Evolutionary conservation across 495 filamentous ascomycete genomes (phyloP).

Genomic region (Pseudoneurospora amorphoporcata): DNA sequence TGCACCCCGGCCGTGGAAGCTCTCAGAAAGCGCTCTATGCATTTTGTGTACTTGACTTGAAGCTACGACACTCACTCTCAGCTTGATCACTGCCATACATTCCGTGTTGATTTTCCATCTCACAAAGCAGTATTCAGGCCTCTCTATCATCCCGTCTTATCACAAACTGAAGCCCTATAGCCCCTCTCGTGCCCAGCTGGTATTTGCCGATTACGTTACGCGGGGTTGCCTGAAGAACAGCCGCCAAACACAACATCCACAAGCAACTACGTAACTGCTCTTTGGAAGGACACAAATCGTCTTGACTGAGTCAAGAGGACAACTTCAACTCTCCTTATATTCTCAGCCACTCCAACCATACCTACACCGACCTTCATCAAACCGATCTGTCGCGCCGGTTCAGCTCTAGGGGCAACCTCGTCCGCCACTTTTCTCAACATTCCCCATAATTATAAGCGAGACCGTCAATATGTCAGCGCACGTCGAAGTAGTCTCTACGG

Average conservation of each 20-base stretch:
- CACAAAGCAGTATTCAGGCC: not conserved
- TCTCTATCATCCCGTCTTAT: not conserved
- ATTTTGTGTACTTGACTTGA: not conserved
- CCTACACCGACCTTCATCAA: not conserved
- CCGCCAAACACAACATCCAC: not conserved
- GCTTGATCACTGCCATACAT: not conserved
- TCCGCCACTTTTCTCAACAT: not conserved
- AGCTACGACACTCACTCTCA: not conserved
- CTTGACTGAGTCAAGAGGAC: not conserved
- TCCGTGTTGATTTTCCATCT: not conserved
- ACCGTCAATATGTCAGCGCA: conserved; percentile 63
- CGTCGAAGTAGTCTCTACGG: conserved; percentile 75
- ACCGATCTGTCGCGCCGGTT: not conserved
- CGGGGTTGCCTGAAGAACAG: not conserved
- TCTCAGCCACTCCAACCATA: not conserved
- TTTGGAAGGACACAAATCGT: not conserved
- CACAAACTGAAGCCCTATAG: not conserved
- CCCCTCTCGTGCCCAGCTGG: not conserved
- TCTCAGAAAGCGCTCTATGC: conserved; percentile 4
- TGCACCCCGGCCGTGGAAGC: conserved; percentile 5
- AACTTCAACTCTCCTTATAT: not conserved
- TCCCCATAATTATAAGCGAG: not conserved
- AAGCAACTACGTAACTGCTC: not conserved
- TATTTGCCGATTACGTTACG: not conserved
- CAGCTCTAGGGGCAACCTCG: not conserved